Base-by-base conservation (phyloP, 1,284 basidiomycete species). In the Trametes versicolor region DNA sequence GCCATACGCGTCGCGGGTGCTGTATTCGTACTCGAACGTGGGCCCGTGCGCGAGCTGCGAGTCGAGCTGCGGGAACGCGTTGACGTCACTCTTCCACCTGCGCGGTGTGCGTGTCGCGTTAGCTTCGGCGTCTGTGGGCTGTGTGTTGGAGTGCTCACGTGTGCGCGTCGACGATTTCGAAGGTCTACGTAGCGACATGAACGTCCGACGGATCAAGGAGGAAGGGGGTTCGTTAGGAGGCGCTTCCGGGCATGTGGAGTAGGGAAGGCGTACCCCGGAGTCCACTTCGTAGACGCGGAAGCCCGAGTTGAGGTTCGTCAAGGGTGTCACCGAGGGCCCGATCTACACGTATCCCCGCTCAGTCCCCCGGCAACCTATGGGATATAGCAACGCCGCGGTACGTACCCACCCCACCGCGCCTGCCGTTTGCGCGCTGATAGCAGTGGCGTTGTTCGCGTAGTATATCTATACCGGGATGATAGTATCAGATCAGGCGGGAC, bases 261-360 rank as follows among this genome's bases (percentile, higher is more conserved):
- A 12, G 15, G 21, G 39, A 19, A 76, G 86, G 76, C 86, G 57
- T 73, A 91, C 90, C 62, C 79, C 81, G 13, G 91, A 89, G 72
- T 94, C 92, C 9, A 94, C 84, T 72, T 93, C 91, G 74, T 94
- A 94, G 54, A 94, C 82, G 36, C 93, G 83, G 80, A 95, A 92
- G 12, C 92, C 91, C 17, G 89, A 88, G 75, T 95, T 95, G 55
- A 95, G 76, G 72, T 93, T 91, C 43, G 83, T 92, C 27, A 88
- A 77, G 3, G 93, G 91, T 0, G 91, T 93, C 37, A 95, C 76
- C 0, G 90, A 90, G 0, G 93, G 93, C 0, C 82, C 89, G 45
- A 89, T 89, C 81, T 83, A 43, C 48, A 58, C 9, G 17, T 4
- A 13, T 49, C 48, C 47, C 29, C 41, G 13, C 34, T 51, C 13